Percentiles rank a stretch among this genome's conserved stretches.
phyloP scores from a whole-genome alignment of 129 eudicot genomes.

The Flaveria trinervia region DNA sequence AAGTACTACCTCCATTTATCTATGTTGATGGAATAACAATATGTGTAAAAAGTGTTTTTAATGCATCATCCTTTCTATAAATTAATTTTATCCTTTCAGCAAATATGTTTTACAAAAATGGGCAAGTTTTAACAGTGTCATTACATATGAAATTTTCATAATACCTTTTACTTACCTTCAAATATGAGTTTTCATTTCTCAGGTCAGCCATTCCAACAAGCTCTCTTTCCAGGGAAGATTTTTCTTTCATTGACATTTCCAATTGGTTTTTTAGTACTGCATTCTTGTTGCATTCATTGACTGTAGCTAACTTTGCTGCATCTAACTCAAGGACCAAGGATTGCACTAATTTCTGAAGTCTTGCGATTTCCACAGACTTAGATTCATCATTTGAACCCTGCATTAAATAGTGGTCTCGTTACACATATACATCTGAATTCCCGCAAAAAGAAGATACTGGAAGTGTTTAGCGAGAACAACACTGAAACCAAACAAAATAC shows the following conservation, averaged over 20 bases:
- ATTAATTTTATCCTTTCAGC: neutral
- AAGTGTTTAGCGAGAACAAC: slow-evolving; percentile 13
- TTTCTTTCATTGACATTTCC: slow-evolving; percentile 70
- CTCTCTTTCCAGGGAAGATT: slow-evolving; percentile 72
- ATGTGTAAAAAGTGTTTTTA: slow-evolving; percentile 1
- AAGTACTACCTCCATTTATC: neutral
- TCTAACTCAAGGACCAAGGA: slow-evolving; percentile 70
- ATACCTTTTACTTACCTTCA: slow-evolving; percentile 54
- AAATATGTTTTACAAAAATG: neutral
- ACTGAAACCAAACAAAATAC: slow-evolving; percentile 42
- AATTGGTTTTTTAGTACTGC: slow-evolving; percentile 66
- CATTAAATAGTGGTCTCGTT: slow-evolving; percentile 15
- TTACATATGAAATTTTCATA: neutral
- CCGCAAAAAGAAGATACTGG: neutral
- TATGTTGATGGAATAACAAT: slow-evolving; percentile 11
- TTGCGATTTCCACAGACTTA: slow-evolving; percentile 70
- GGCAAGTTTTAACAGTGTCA: neutral
- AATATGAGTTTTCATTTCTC: slow-evolving; percentile 64
- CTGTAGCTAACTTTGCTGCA: slow-evolving; percentile 76
- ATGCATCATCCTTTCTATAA: slow-evolving; percentile 9
- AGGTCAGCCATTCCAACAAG: slow-evolving; percentile 53
- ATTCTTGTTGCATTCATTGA: slow-evolving; percentile 77
- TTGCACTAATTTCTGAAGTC: slow-evolving; percentile 73
- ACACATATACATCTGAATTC: neutral
- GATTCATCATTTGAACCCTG: slow-evolving; percentile 90